Evolutionary conservation across 31 red algal genomes (phyloP).

Genomic region (Odonthalia washingtoniensis): DNA sequence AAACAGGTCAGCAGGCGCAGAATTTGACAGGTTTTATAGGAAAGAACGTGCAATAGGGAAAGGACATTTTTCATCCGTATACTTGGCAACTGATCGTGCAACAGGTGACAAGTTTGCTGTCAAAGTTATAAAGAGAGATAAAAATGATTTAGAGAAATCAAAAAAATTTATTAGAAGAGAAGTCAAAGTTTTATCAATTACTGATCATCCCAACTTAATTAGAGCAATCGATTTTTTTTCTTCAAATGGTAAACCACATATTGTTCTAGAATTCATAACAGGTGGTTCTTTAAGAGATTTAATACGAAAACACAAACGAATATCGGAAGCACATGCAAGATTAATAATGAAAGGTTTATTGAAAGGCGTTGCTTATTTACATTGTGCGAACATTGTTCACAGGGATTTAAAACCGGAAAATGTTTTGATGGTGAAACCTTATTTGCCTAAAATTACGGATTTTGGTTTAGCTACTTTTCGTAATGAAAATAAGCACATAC

Average conservation of each 20-base stretch:
- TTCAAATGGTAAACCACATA: slow-evolving; percentile 60
- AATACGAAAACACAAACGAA: slow-evolving; percentile 54
- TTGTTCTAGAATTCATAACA: slow-evolving; percentile 76
- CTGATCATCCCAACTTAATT: slow-evolving; percentile 72
- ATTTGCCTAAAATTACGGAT: slow-evolving; percentile 71
- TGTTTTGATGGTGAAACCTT: slow-evolving; percentile 63
- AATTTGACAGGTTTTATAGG: slow-evolving; percentile 68
- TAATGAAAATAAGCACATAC: slow-evolving; percentile 60
- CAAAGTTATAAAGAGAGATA: slow-evolving; percentile 81
- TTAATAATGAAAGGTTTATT: slow-evolving; percentile 68
- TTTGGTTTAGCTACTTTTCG: slow-evolving; percentile 79
- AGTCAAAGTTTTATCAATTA: slow-evolving; percentile 70
- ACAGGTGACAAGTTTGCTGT: slow-evolving; percentile 79
- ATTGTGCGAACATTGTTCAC: slow-evolving; percentile 82
- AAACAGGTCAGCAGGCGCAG: slow-evolving; percentile 40
- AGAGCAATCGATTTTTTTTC: slow-evolving; percentile 80
- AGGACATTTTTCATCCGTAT: slow-evolving; percentile 78
- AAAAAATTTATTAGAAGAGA: slow-evolving; percentile 79
- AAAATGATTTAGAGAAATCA: slow-evolving; percentile 74
- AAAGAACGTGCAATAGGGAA: slow-evolving; percentile 54
- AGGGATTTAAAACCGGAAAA: slow-evolving; percentile 91
- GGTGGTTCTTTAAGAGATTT: slow-evolving; percentile 66
- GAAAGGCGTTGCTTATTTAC: slow-evolving; percentile 74
- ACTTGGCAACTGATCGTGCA: slow-evolving; percentile 59
- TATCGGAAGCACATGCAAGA: slow-evolving; percentile 59